phyloP scores from a whole-genome alignment of 768 basidiomycete species.

The Floccularia luteovirens region DNA sequence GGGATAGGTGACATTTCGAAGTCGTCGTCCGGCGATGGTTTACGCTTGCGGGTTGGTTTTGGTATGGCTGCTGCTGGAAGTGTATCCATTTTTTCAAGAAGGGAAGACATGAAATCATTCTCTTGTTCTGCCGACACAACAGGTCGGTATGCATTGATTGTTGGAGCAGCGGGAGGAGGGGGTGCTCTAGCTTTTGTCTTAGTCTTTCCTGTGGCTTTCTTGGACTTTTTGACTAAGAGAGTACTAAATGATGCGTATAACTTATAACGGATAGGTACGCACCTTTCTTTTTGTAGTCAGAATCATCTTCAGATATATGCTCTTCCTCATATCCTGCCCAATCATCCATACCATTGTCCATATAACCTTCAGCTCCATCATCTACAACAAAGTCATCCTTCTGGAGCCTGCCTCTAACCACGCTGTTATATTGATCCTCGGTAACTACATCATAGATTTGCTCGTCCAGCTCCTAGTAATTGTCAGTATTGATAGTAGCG shows the following conservation, averaged over 20 bases:
- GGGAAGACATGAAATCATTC: conserved; percentile 78
- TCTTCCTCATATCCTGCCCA: conserved; percentile 63
- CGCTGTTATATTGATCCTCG: conserved; percentile 80
- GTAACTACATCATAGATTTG: conserved; percentile 84
- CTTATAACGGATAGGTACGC: conserved; percentile 8
- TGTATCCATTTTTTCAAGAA: conserved; percentile 69
- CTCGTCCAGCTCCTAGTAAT: conserved; percentile 44
- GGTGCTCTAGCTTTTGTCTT: conserved; percentile 47
- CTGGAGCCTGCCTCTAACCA: conserved; percentile 78
- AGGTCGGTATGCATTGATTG: conserved; percentile 78
- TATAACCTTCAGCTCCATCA: conserved; percentile 86
- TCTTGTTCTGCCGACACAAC: conserved; percentile 73
- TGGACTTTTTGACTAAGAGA: conserved; percentile 33
- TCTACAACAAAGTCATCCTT: conserved; percentile 94
- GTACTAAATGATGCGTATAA: not conserved
- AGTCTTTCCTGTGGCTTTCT: conserved; percentile 23
- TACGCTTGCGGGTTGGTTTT: conserved; percentile 57
- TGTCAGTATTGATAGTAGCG: conserved; percentile 3
- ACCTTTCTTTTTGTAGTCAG: conserved; percentile 35
- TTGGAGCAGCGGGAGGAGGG: conserved; percentile 42
- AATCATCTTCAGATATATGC: conserved; percentile 50
- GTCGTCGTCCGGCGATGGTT: conserved; percentile 44
- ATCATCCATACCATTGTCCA: conserved; percentile 96
- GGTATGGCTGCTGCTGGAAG: conserved; percentile 25
- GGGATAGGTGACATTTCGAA: conserved; percentile 30